Evolutionary conservation across 2,329 filamentous ascomycete genomes (phyloP), one percentile per base, ranked within the genome.

Genomic region (Diplodia mutila): DNA sequence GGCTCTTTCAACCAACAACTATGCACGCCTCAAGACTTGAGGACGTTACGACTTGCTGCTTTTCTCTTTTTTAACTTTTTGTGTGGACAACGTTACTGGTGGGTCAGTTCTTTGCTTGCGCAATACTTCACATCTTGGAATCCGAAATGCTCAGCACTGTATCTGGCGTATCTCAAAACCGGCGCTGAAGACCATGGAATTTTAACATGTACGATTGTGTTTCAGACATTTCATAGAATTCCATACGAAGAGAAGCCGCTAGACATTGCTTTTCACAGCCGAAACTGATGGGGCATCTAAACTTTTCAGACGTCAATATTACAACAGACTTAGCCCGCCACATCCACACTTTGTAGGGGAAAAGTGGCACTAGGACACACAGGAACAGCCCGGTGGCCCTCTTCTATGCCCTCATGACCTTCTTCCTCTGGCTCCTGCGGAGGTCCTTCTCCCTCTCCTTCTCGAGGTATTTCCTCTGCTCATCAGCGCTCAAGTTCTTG

Each of bases 391-490:
- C 61, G 8, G 4, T 9, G 27, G 53, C 53, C 18, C 46, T 34
- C 53, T n/a, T 55, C 48, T 29, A 57, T 29, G 52, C 27, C 18
- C 54, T 85, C 72, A 84, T 81, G 32, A 85, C 86, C 79, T 84
- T 83, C 81, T 84, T 89, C 85, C 91, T 91, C 80, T 86, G 83
- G 66, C 81, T 82, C 78, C 86, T 89, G 76, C 89, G 91, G 71
- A 95, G 85, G 77, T 94, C 89, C 72, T 90, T 89, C 74, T 97
- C 94, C 65, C 94, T 88, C 86, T 98, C 96, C 75, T 91, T 89
- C 83, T 97, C 97, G 81, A 85, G 70, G 69, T 82, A 85, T 76
- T 85, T 85, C 72, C 79, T 77, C 77, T 85, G 83, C 75, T 85
- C 82, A 3, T 83, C 82, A 1, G 82, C 82, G 63, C 90, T 94